Percentiles rank a stretch among this genome's conserved stretches.
Conservation (phyloP, 352 stramenopile species). For the Phytophthora capsici region DNA sequence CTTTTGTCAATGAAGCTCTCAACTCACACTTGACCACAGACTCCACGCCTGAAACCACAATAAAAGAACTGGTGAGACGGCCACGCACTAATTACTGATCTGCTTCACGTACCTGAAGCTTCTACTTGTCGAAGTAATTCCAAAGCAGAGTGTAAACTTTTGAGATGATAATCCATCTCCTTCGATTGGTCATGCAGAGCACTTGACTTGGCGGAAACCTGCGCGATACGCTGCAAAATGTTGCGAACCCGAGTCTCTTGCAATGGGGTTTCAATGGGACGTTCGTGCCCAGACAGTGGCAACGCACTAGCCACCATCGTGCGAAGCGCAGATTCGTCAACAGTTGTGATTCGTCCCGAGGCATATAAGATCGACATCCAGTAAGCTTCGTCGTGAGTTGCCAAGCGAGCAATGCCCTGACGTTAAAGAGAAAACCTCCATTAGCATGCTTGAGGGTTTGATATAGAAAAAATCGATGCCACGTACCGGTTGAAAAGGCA, state of each 20-base stretch:
- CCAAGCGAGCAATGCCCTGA: slow-evolving; percentile 44
- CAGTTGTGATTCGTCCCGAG: slow-evolving; percentile 42
- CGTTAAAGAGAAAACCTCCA: background rate
- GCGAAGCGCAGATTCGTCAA: slow-evolving; percentile 23
- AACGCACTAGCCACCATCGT: slow-evolving; percentile 32
- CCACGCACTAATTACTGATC: background rate
- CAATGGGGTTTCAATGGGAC: slow-evolving; percentile 2
- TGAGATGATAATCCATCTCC: slow-evolving; percentile 47
- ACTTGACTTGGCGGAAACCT: slow-evolving; percentile 42
- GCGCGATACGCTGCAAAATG: slow-evolving; percentile 46
- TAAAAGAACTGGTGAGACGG: slow-evolving; percentile 1
- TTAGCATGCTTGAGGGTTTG: background rate
- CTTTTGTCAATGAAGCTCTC: slow-evolving; percentile 17
- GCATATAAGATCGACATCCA: slow-evolving; percentile 43
- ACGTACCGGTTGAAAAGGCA: slow-evolving; percentile 42
- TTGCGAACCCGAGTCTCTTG: slow-evolving; percentile 42
- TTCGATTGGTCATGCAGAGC: slow-evolving; percentile 39
- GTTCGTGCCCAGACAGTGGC: slow-evolving; percentile 5
- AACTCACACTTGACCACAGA: slow-evolving; percentile 31
- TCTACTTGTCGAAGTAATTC: slow-evolving; percentile 40
- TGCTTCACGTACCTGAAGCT: slow-evolving; percentile 25
- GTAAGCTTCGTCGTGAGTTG: slow-evolving; percentile 15
- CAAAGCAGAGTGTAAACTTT: slow-evolving; percentile 50
- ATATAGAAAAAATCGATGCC: background rate
- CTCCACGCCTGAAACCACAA: slow-evolving; percentile 32